Percentiles rank a stretch among this genome's conserved stretches.
phyloP scores from a whole-genome alignment of 306 rosid species.

The Urtica urens region DNA sequence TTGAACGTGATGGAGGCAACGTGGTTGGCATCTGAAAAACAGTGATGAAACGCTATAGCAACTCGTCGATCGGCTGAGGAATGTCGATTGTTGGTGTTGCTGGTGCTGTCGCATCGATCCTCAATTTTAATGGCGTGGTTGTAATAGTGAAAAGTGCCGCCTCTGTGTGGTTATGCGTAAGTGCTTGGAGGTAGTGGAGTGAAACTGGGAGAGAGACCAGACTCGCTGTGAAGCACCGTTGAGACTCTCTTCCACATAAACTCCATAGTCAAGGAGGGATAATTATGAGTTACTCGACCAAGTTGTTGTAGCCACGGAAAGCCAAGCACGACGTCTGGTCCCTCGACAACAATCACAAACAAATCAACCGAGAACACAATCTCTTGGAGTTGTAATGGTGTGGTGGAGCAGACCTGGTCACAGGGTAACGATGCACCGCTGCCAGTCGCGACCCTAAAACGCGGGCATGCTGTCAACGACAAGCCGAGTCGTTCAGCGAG shows the following conservation, averaged over 20 bases:
- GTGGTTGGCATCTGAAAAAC: too few species aligned
- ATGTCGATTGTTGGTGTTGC: too few species aligned
- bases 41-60: too few species aligned
- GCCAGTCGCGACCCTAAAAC: neutral
- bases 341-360: neutral
- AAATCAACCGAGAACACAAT: neutral
- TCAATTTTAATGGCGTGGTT: too few species aligned
- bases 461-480: neutral
- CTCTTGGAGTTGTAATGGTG: neutral
- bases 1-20: too few species aligned
- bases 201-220: neutral
- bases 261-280: neutral
- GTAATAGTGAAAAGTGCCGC: too few species aligned
- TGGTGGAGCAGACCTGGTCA: neutral
- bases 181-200: neutral
- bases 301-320: neutral
- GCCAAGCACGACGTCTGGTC: neutral
- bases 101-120: too few species aligned
- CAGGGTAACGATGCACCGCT: neutral
- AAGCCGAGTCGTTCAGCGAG: neutral
- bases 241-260: neutral
- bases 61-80: too few species aligned
- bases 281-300: neutral
- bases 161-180: too few species aligned
- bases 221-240: neutral